Evolutionary conservation across 2,329 filamentous ascomycete genomes (phyloP).

Genomic region (Fusarium mexicanum): DNA sequence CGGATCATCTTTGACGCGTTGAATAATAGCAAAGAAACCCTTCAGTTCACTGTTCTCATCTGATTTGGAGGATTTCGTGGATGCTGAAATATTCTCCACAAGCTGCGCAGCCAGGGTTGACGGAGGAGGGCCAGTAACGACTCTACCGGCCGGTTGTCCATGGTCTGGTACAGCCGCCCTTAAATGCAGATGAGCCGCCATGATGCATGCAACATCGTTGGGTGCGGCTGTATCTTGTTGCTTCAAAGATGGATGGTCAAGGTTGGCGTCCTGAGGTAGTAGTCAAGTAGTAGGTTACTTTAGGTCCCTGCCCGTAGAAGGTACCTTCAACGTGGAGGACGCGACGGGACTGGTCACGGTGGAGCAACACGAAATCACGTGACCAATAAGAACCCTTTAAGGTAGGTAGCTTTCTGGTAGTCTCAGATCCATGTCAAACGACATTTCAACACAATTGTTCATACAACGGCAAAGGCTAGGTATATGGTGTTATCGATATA

Average conservation of each 20-base stretch:
- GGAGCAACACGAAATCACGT: constrained; percentile 40
- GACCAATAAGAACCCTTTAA: neutral
- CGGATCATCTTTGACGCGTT: constrained; percentile 62
- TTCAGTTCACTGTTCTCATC: constrained; percentile 79
- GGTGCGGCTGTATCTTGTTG: neutral
- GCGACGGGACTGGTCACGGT: constrained; percentile 38
- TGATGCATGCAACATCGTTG: constrained; percentile 43
- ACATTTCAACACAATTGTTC: neutral
- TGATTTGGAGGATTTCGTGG: constrained; percentile 67
- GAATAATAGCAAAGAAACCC: constrained; percentile 69
- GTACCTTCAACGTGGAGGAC: constrained; percentile 4
- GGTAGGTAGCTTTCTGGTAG: neutral
- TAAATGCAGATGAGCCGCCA: constrained; percentile 41
- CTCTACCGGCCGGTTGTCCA: constrained; percentile 27
- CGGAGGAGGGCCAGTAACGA: constrained; percentile 60
- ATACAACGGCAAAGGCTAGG: neutral
- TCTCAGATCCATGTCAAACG: neutral
- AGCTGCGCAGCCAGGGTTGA: constrained; percentile 91
- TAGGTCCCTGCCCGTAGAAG: neutral
- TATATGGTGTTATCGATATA: neutral
- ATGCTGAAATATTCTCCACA: constrained; percentile 79
- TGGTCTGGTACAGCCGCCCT: constrained; percentile 32
- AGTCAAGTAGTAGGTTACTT: neutral
- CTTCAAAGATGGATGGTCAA: neutral
- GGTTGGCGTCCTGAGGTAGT: neutral